Conservation (phyloP, 2,329 filamentous ascomycete genomes). For the Aspergillus bombycis region DNA sequence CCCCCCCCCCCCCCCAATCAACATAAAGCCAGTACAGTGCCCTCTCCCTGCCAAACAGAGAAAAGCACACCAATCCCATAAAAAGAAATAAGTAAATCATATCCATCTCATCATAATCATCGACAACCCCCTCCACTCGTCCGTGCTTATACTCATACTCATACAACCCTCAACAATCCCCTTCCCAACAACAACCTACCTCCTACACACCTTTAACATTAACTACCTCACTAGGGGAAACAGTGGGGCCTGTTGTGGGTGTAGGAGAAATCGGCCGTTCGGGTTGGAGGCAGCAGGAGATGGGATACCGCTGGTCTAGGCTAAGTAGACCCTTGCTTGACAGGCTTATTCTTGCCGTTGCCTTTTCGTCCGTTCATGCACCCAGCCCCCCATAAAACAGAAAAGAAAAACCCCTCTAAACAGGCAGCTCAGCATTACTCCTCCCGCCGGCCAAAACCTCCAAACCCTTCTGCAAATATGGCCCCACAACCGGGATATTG, state of each 20-base stretch:
- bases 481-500: conserved; percentile 81
- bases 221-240: conserved; percentile 32
- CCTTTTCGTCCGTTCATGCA: conserved; percentile 85
- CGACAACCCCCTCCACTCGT: neutral
- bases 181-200: neutral
- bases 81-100: neutral
- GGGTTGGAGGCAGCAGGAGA: conserved; percentile 61
- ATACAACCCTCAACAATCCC: neutral
- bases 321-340: conserved; percentile 41
- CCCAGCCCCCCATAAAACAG: too few species aligned
- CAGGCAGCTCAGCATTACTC: conserved; percentile 70
- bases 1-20: neutral
- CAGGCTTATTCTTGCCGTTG: conserved; percentile 58
- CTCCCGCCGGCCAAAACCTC: conserved; percentile 71
- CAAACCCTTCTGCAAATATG: conserved; percentile 75
- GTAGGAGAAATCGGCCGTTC: conserved; percentile 60
- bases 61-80: neutral
- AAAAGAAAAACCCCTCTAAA: conserved; percentile 21
- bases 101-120: conserved; percentile 1
- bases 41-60: neutral
- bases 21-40: neutral
- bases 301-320: conserved; percentile 63
- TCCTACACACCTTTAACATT: too few species aligned
- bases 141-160: neutral
- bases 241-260: conserved; percentile 33